Percentiles rank a stretch among this genome's conserved stretches.
Conservation (phyloP, 2,329 filamentous ascomycete genomes). For the Zalaria sp. region DNA sequence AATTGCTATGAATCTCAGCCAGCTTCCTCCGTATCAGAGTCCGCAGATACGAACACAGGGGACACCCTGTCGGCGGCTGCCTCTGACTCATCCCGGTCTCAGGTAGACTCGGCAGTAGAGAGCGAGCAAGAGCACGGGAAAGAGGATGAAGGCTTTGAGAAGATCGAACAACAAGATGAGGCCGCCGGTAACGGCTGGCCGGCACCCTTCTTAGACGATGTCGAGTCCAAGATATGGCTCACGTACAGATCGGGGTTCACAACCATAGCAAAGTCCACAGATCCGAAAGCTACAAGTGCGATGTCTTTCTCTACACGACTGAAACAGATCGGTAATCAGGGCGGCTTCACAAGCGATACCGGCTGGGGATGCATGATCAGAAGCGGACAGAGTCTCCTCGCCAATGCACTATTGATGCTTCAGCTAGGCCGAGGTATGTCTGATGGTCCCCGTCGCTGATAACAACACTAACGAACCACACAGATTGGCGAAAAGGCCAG, state of each 20-base stretch:
- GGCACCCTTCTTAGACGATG: slow-evolving; percentile 71
- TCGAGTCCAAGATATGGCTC: slow-evolving; percentile 90
- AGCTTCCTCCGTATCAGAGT: neutral
- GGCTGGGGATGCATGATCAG: slow-evolving; percentile 99
- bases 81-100: slow-evolving; percentile 15
- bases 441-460: neutral
- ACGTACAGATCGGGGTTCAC: slow-evolving; percentile 85
- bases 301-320: slow-evolving; percentile 78
- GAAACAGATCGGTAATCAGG: slow-evolving; percentile 63
- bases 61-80: slow-evolving; percentile 15
- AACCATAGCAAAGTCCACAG: slow-evolving; percentile 63
- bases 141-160: slow-evolving; percentile 4
- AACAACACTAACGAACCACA: slow-evolving; percentile 10
- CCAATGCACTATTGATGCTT: slow-evolving; percentile 65
- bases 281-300: slow-evolving; percentile 53
- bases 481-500: slow-evolving; percentile 61
- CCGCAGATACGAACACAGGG: slow-evolving; percentile 8
- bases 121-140: slow-evolving; percentile 4
- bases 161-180: slow-evolving; percentile 13
- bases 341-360: slow-evolving; percentile 80
- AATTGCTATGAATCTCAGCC: slow-evolving; percentile 31
- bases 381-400: slow-evolving; percentile 83
- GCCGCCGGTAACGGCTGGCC: slow-evolving; percentile 56
- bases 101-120: slow-evolving; percentile 17
- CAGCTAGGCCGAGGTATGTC: slow-evolving; percentile 61